These are phyloP conservation scores for Flaveria trinervia DNA, from an alignment of 129 eudicot genomes.

Conservation along the genomic window DNA sequence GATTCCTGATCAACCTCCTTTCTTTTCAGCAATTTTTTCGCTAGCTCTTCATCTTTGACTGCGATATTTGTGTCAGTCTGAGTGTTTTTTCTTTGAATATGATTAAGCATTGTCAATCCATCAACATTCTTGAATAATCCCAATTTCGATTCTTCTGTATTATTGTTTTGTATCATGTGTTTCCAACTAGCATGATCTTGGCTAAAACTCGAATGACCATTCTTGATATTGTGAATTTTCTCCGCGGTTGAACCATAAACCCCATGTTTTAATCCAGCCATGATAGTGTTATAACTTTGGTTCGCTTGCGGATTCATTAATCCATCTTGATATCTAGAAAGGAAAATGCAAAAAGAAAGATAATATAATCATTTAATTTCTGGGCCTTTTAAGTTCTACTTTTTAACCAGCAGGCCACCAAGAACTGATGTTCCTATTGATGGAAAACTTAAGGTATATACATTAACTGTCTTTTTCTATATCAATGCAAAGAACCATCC, in stretches of 20 bases:
- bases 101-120: constrained; percentile 37
- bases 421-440: not conserved
- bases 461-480: not conserved
- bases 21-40: constrained; percentile 47
- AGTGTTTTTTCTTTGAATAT: constrained; percentile 19
- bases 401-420: no score
- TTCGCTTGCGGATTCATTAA: constrained; percentile 49
- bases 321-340: constrained; percentile 52
- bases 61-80: constrained; percentile 6
- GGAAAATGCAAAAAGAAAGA: not conserved
- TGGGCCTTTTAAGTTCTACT: no score
- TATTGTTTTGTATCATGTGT: constrained; percentile 31
- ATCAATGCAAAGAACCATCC: not conserved
- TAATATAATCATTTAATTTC: not conserved
- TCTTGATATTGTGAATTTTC: constrained; percentile 33
- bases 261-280: constrained; percentile 44
- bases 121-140: constrained; percentile 41
- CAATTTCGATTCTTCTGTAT: constrained; percentile 21
- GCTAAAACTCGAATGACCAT: constrained; percentile 25
- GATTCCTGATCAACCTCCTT: constrained; percentile 50
- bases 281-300: constrained; percentile 40
- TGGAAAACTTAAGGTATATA: constrained; percentile 4
- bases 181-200: constrained; percentile 34
- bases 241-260: constrained; percentile 41
- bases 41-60: constrained; percentile 31